phyloP scores from a whole-genome alignment of 1,139 yeast species.

The Lodderomyces margitis region DNA sequence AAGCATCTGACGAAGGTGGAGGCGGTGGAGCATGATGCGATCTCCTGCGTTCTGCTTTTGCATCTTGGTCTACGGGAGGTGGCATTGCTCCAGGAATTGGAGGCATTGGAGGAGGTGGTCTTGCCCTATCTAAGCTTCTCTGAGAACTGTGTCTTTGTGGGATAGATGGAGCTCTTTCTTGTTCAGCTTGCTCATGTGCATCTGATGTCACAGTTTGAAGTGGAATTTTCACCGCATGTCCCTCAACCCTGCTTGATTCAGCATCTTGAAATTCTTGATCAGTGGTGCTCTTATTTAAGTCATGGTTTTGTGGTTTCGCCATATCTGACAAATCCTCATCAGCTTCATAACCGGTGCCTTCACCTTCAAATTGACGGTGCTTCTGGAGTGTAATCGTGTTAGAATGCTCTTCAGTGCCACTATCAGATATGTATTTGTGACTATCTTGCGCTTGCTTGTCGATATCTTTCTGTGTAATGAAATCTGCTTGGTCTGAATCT shows the following conservation, averaged over 20 bases:
- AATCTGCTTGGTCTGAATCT: slow-evolving; percentile 15
- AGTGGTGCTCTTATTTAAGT: neutral
- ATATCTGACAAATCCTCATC: slow-evolving; percentile 43
- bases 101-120: slow-evolving; percentile 10
- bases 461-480: slow-evolving; percentile 9
- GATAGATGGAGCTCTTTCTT: slow-evolving; percentile 2
- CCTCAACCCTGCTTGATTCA: slow-evolving; percentile 10
- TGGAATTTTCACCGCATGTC: neutral
- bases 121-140: neutral
- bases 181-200: neutral
- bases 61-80: slow-evolving; percentile 3
- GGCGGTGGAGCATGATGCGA: slow-evolving; percentile 7
- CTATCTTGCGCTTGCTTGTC: slow-evolving; percentile 4
- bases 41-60: neutral
- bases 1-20: slow-evolving; percentile 13
- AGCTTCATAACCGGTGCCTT: slow-evolving; percentile 44
- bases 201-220: neutral
- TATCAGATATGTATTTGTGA: slow-evolving; percentile 17
- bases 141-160: slow-evolving; percentile 11
- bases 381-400: slow-evolving; percentile 13
- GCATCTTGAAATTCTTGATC: neutral
- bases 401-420: slow-evolving; percentile 19
- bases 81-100: slow-evolving; percentile 15
- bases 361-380: slow-evolving; percentile 24
- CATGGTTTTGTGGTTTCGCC: slow-evolving; percentile 15